Base-by-base conservation (phyloP, 1,284 basidiomycete genomes). In the Caloboletus firmus region DNA sequence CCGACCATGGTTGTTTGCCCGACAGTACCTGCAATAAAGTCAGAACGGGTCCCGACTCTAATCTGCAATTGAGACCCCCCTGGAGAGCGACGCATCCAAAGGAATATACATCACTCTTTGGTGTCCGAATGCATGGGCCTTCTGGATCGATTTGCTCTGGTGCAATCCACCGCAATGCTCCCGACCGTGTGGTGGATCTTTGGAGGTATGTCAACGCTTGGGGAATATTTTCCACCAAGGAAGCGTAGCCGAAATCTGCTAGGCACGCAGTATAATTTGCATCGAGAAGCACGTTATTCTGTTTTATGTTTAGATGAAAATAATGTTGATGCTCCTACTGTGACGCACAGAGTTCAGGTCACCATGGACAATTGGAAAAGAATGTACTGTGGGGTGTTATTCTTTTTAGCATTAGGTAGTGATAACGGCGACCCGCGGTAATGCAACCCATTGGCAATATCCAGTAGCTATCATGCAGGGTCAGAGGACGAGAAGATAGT, bases 261-360 rank as follows among this genome's bases (percentile, higher is more conserved):
- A 64, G 30, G 24, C 56, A 45, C 1, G 64, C 52, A 3, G n/a
- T 55, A 8, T 44, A 49, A 3, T 62, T 20, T 3, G 4, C 31
- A 12, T 64, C 62, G 1, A 63, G 32, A 13, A 66, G 52, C 1
- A 66, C 44, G 2, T 63, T 63, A 20, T 54, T 51, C 62, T 63
- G 28, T n/a, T 13, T 7, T 9, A 3, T 7, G 1, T 5, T 49
- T 18, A 48, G 18, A 26, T 1, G 17, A 20, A 7, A 8, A 43
- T 5, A 0, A 18, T 2, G 4, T 4, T 0, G 1, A n/a, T 4
- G 0, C 26, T 34, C 13, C 7, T 36, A 12, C 4, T 12, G 9
- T 24, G 2, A 61, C 62, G 1, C 18, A 61, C 60, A n/a, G 35
- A n/a, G 13, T 49, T 62, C 11, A 62, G 49, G 26, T 62, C 61